Percentiles rank a stretch among this genome's conserved stretches.
These are phyloP conservation scores for sorghum (Sorghum bicolor) DNA, from an alignment of 176 grass and related monocot species.

Conservation along the genomic window DNA sequence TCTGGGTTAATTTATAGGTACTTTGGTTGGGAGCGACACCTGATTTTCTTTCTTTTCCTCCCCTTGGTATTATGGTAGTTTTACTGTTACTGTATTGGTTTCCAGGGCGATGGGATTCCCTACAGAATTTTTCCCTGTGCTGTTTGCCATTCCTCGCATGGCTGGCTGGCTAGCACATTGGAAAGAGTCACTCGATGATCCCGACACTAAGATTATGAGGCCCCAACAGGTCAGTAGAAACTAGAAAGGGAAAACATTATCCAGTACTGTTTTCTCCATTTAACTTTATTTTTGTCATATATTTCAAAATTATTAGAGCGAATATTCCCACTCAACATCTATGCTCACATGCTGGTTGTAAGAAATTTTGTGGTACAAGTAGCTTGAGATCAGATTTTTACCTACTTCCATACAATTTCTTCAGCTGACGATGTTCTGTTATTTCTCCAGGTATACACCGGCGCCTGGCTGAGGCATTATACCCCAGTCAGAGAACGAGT, in stretches of 20 bases:
- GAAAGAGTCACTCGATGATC: constrained; percentile 96
- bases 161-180: constrained; percentile 94
- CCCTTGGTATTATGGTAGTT: neutral
- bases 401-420: neutral
- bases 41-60: neutral
- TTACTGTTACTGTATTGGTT: constrained; percentile 21
- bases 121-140: constrained; percentile 87
- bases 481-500: constrained; percentile 52
- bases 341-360: neutral
- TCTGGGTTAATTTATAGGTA: constrained; percentile 98
- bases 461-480: constrained; percentile 81
- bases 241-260: neutral
- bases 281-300: neutral
- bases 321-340: neutral
- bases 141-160: constrained; percentile 96
- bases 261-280: neutral
- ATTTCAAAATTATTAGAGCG: neutral
- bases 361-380: neutral
- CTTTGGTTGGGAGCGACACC: neutral
- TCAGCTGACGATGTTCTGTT: neutral
- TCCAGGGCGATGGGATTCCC: constrained; percentile 97
- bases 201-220: constrained; percentile 97
- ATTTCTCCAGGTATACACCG: constrained; percentile 66
- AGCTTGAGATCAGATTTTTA: neutral
- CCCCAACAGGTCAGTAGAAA: constrained; percentile 75